These are phyloP conservation scores for Colletotrichum sp. DNA, from an alignment of 2,329 filamentous ascomycete species.

Conservation along the genomic window DNA sequence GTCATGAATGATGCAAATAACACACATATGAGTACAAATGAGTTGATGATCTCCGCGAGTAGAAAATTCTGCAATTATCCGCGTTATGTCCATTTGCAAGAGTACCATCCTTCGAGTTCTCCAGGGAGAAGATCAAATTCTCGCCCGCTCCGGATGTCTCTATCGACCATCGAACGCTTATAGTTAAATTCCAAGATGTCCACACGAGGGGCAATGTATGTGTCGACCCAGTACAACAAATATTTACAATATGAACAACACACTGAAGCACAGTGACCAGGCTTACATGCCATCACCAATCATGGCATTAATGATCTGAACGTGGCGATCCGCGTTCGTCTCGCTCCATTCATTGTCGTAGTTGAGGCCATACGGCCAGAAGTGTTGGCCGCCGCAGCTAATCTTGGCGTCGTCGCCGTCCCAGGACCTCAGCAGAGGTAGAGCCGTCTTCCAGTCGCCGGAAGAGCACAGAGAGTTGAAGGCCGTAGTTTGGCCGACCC, in stretches of 20 bases:
- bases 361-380: slow-evolving; percentile 48
- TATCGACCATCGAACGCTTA: neutral
- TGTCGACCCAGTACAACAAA: neutral
- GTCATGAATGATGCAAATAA: neutral
- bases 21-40: too few species aligned
- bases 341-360: slow-evolving; percentile 50
- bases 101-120: neutral
- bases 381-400: slow-evolving; percentile 42
- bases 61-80: neutral
- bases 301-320: slow-evolving; percentile 49
- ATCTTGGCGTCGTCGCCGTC: slow-evolving; percentile 42
- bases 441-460: slow-evolving; percentile 45
- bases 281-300: slow-evolving; percentile 38
- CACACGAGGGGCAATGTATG: neutral
- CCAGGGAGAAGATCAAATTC: too few species aligned
- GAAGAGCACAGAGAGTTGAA: slow-evolving; percentile 44
- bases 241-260: neutral
- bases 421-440: slow-evolving; percentile 41
- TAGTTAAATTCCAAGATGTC: neutral
- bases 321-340: slow-evolving; percentile 47
- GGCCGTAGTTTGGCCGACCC: slow-evolving; percentile 46
- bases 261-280: neutral
- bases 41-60: neutral
- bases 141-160: neutral
- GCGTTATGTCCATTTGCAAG: neutral